Evolutionary conservation across 495 filamentous ascomycete genomes (phyloP), one percentile per base, ranked within the genome.

Genomic region (Penicillium arizonense): DNA sequence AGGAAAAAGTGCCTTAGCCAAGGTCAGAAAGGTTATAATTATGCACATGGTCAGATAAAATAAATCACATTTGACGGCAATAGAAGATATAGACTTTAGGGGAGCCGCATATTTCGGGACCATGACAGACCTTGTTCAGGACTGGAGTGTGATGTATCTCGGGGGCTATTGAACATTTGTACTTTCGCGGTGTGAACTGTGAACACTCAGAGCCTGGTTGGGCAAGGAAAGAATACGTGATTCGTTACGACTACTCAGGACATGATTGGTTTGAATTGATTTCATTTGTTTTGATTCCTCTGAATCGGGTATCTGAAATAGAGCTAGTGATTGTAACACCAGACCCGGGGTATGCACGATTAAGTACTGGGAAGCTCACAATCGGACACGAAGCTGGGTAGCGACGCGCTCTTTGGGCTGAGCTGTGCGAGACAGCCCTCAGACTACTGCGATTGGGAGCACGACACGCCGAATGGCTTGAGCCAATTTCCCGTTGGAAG

Each of bases 251-350:
- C 39, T 42, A 24, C 11, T 26, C 39, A 42, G 14, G 20, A 20
- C 10, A 42, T 13, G 3, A 23, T 26, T 20, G 20, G 12, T 24
- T 5, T 26, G 13, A 42, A 50, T 12, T 42, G 23, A 26, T 36
- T 50, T 42, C 18, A 34, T 50, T 50, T 18, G 42, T 42, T 23
- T 41, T 50, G 47, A 50, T 50, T 50, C 47, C 37, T 42, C 10
- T 20, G 47, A 50, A 50, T 50, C 47, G 47, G 47, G 47, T 50
- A 50, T 50, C 47, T 50, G 47, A 42, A 30, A 33, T 50, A 20
- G 47, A 34, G 38, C 18, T 42, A 11, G 38, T 42, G 47, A 20
- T 24, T 16, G 5, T 24, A 18, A 50, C 37, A 42, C 47, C 47
- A 35, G 24, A 36, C 2, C 38, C 20, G 5, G 3, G 13, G 16